Evolutionary conservation across 2,329 filamentous ascomycete genomes (phyloP).

Genomic region (Sporothrix inflata): DNA sequence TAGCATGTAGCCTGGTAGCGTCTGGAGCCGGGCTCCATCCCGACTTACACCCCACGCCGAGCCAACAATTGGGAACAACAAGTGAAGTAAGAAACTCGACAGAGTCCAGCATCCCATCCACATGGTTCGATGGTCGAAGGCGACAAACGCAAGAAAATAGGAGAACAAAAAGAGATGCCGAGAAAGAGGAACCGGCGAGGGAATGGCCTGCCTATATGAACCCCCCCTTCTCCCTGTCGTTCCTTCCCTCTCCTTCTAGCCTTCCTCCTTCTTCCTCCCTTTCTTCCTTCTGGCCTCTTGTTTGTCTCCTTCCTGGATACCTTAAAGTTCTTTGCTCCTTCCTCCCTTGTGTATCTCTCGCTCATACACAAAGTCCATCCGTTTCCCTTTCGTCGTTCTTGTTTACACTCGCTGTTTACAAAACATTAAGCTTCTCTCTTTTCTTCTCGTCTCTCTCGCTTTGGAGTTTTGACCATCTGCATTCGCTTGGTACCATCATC

Average conservation of each 20-base stretch:
- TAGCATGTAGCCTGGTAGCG: neutral
- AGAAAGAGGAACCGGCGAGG: neutral
- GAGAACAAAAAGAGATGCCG: neutral
- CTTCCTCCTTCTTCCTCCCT: conserved; percentile 8
- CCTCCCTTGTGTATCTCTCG: conserved; percentile 22
- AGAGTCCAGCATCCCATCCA: neutral
- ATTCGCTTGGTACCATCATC: conserved; percentile 21
- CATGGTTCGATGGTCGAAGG: neutral
- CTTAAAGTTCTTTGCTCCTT: neutral
- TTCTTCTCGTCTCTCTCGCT: conserved; percentile 6
- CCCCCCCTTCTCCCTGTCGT: conserved; percentile 23
- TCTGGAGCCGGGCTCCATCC: conserved; percentile 8
- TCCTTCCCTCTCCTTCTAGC: conserved; percentile 1
- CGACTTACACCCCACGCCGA: conserved; percentile 16
- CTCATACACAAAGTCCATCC: conserved; percentile 13
- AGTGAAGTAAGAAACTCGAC: neutral
- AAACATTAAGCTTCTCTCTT: conserved; percentile 8
- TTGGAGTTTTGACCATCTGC: neutral
- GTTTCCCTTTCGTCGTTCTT: conserved; percentile 16
- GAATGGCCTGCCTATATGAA: conserved; percentile 21
- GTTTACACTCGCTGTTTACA: conserved; percentile 29
- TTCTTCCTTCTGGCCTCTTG: neutral
- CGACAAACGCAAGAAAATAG: neutral
- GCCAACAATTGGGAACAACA: conserved; percentile 4
- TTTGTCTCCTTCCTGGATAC: conserved; percentile 8